Base-by-base conservation (phyloP, 1,284 basidiomycete genomes). In the Tilletiaria anomala region DNA sequence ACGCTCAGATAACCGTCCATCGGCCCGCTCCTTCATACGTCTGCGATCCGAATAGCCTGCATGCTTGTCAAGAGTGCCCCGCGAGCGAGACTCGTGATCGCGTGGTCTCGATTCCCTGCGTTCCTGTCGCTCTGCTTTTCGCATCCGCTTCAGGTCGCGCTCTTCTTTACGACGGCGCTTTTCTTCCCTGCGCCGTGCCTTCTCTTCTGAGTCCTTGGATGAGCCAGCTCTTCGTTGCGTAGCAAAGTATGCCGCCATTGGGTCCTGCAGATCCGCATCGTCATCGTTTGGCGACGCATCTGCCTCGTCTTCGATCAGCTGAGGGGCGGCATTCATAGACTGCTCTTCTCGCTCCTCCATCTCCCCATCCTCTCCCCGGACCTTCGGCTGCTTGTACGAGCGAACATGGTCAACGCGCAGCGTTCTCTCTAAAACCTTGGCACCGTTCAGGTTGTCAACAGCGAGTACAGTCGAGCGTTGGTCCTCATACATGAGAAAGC, bases 401-500 rank as follows among this genome's bases (percentile, higher is more conserved):
- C 80, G 80, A 47, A 91, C 87, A 65, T 99, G 93, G 61, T 99
- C 93, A 37, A 72, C 88, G 18, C 87, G 78, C 35, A 94, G 69
- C 3, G 79, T 91, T 56, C 80, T 75, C 5, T 83, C 86, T 20
- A 94, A 71, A 32, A 97, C 81, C 52, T 79, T 78, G 32, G 87
- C 82, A 23, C 93, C 93, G 62, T 94, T 96, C 68, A 99, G 76
- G 70, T 97, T 99, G 71, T 99, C 93, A 50, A 99, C 91, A 4
- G 93, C 93, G 29, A 99, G 74, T 39, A 96, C 71, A 3, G 93
- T 99, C 43, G 84, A 89, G 35, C 86, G 77, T 70, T 99, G 93
- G 70, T 99, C 88, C 70, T 93, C 85, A 69, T 96, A 99, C 89
- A 97, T 96, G 48, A 97, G 72, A 70, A 96, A 99, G 3, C 79